These are phyloP conservation scores for Teratosphaeria destructans DNA, from an alignment of 2,329 filamentous ascomycete species.

Conservation along the genomic window DNA sequence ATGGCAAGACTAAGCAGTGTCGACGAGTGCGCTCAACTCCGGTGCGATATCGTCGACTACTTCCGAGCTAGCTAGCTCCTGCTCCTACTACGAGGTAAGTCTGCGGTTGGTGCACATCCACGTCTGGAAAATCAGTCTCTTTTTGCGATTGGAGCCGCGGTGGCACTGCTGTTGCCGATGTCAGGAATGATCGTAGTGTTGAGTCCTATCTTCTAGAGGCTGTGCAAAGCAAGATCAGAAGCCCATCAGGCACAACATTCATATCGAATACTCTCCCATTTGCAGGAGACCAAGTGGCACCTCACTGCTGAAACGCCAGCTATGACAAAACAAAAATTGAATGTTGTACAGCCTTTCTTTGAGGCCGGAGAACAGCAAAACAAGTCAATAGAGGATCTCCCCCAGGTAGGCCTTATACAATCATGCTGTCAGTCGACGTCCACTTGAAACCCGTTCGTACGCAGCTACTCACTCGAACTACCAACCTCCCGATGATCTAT, in stretches of 20 bases:
- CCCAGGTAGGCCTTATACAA: too few relatives aligned
- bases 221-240: neutral
- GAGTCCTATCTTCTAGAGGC: neutral
- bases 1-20: neutral
- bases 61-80: neutral
- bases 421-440: too few relatives aligned
- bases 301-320: too few relatives aligned
- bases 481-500: constrained; percentile 3
- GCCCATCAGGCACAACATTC: too few relatives aligned
- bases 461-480: constrained; percentile 1
- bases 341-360: too few relatives aligned
- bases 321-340: too few relatives aligned
- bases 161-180: neutral
- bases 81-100: neutral
- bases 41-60: neutral
- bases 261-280: too few relatives aligned
- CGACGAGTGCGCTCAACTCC: neutral
- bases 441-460: neutral
- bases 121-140: neutral
- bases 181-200: neutral
- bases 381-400: too few relatives aligned
- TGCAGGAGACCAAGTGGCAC: too few relatives aligned
- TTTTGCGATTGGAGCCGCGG: neutral
- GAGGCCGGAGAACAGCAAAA: too few relatives aligned
- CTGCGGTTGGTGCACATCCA: neutral